Evolutionary conservation across 805 yeast genomes (phyloP).

Genomic region (Lipomyces mesembrius): DNA sequence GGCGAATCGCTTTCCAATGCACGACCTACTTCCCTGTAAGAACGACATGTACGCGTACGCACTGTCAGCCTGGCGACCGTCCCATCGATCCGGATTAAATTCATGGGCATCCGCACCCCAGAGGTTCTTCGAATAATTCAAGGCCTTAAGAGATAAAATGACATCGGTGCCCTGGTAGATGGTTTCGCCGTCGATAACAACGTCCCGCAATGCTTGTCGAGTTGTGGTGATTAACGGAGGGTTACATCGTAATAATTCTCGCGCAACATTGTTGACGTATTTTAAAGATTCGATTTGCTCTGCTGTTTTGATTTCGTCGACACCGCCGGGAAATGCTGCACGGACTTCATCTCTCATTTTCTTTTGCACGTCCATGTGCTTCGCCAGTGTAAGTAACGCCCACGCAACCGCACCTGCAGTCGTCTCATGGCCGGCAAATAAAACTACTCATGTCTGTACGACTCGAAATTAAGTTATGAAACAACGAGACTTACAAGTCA

Average conservation of each 20-base stretch:
- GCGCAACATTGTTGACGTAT: background rate
- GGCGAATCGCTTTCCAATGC: conserved; percentile 31
- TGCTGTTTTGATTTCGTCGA: conserved; percentile 11
- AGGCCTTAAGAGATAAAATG: conserved; percentile 5
- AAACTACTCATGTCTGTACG: conserved; percentile 1
- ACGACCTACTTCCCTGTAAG: conserved; percentile 24
- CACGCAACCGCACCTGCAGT: conserved; percentile 25
- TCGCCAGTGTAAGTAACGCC: conserved; percentile 20
- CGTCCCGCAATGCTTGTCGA: background rate
- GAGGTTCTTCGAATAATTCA: conserved; percentile 9
- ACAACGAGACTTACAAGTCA: conserved; percentile 11
- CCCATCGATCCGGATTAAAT: conserved; percentile 34
- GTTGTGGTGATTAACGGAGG: background rate
- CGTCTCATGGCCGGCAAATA: conserved; percentile 36
- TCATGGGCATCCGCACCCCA: conserved; percentile 32
- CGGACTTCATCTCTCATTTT: conserved; percentile 26
- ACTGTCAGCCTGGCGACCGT: conserved; percentile 23
- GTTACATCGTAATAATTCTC: background rate
- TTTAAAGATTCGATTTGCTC: conserved; percentile 17
- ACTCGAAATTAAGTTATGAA: background rate
- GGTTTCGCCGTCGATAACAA: background rate
- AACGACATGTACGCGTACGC: conserved; percentile 28
- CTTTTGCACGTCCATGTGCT: conserved; percentile 26
- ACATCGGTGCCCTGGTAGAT: conserved; percentile 4
- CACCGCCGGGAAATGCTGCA: conserved; percentile 25